These are phyloP conservation scores for Leccinum pallidistipes DNA, from an alignment of 1,284 basidiomycete species.

Conservation along the genomic window DNA sequence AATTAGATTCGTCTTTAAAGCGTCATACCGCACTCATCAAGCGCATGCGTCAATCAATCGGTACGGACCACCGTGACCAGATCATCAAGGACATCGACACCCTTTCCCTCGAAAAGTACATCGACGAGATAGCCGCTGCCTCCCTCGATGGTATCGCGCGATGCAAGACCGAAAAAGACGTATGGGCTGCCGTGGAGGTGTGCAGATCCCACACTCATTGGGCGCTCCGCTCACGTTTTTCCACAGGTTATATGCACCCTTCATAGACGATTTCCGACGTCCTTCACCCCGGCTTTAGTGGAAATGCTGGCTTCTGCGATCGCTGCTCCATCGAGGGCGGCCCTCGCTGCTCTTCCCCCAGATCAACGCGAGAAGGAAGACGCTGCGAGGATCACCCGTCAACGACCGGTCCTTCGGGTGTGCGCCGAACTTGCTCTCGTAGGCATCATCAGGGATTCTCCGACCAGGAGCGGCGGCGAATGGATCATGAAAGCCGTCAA, in stretches of 20 bases:
- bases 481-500: constrained; percentile 84
- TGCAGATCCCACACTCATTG: constrained; percentile 23
- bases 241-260: constrained; percentile 82
- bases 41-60: constrained; percentile 80
- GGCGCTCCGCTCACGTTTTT: constrained; percentile 7
- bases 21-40: constrained; percentile 93
- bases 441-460: constrained; percentile 72
- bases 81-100: constrained; percentile 90
- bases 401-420: constrained; percentile 84
- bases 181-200: constrained; percentile 92
- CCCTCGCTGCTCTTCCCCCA: constrained; percentile 57
- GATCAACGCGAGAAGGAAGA: constrained; percentile 97
- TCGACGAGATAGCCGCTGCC: constrained; percentile 92
- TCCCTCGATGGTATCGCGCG: constrained; percentile 82
- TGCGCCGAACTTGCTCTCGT: constrained; percentile 90
- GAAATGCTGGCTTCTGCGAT: constrained; percentile 67
- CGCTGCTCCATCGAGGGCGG: constrained; percentile 57
- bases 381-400: constrained; percentile 71
- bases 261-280: constrained; percentile 83
- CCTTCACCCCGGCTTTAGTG: constrained; percentile 77
- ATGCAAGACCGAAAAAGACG: constrained; percentile 88
- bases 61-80: constrained; percentile 77
- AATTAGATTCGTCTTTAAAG: constrained; percentile 90
- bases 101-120: constrained; percentile 92
- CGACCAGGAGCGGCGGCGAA: constrained; percentile 72